A percentile compares a stretch with the other conserved stretches of the same genome.
phyloP scores from a whole-genome alignment of 2,329 filamentous ascomycete genomes.

The Madurella mycetomatis region DNA sequence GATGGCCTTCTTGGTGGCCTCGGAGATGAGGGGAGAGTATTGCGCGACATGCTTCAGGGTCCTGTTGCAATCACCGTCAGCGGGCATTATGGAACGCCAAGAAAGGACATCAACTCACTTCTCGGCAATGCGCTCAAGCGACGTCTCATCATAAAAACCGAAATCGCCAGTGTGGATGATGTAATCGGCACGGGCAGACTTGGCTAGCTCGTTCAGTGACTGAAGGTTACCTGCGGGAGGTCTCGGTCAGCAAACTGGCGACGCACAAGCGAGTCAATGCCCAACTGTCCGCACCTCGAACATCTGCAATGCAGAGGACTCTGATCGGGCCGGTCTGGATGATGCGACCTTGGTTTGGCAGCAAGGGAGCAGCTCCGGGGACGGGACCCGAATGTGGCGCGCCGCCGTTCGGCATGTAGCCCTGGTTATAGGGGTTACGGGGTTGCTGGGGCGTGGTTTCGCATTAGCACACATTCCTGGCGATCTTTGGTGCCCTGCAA shows the following conservation, averaged over 20 bases:
- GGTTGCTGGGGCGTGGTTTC: slow-evolving; percentile 27
- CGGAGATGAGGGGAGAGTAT: slow-evolving; percentile 90
- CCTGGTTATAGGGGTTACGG: slow-evolving; percentile 44
- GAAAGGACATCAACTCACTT: slow-evolving; percentile 63
- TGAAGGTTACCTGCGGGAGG: slow-evolving; percentile 72
- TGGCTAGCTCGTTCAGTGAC: slow-evolving; percentile 94
- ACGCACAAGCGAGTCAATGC: slow-evolving; percentile 2
- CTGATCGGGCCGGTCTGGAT: slow-evolving; percentile 62
- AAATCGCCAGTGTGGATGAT: slow-evolving; percentile 99
- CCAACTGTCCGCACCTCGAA: slow-evolving; percentile 53
- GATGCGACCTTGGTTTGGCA: slow-evolving; percentile 64
- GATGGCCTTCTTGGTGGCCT: slow-evolving; percentile 66
- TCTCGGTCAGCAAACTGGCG: slow-evolving; percentile 10
- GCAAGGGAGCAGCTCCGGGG: slow-evolving; percentile 59
- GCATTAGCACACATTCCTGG: slow-evolving; percentile 10
- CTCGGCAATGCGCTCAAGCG: slow-evolving; percentile 93
- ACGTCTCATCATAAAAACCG: slow-evolving; percentile 96
- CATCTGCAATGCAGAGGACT: slow-evolving; percentile 67
- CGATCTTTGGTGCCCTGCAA: background rate
- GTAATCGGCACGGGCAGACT: slow-evolving; percentile 89
- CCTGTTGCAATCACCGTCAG: slow-evolving; percentile 43
- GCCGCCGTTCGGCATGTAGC: slow-evolving; percentile 62
- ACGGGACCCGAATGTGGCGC: slow-evolving; percentile 43
- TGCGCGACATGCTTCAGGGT: slow-evolving; percentile 97
- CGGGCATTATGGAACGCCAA: background rate